phyloP scores from a whole-genome alignment of 2,329 filamentous ascomycete genomes.

The Plenodomus biglobosus region DNA sequence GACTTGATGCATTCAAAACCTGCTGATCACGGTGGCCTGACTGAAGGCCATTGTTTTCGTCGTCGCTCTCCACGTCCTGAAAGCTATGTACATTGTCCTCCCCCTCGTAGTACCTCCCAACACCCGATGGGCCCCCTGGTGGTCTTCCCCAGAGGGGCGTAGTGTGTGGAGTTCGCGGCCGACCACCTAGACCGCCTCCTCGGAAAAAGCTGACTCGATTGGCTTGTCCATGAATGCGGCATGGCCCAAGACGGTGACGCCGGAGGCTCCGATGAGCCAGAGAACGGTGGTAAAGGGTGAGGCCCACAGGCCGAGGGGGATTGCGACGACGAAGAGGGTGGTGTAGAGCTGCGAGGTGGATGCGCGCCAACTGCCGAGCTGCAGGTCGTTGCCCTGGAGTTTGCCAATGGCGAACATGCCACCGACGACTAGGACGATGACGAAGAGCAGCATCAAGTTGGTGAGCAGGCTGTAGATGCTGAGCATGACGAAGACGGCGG shows the following conservation, averaged over 20 bases:
- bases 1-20: constrained; percentile 32
- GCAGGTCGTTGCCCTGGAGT: constrained; percentile 83
- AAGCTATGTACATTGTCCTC: constrained; percentile 54
- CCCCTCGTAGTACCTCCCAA: constrained; percentile 54
- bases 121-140: constrained; percentile 70
- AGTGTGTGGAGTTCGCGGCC: constrained; percentile 94
- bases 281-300: constrained; percentile 83
- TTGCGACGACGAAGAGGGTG: constrained; percentile 75
- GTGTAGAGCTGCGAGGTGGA: constrained; percentile 95
- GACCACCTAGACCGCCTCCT: constrained; percentile 99
- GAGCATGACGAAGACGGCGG: constrained; percentile 89
- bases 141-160: constrained; percentile 99
- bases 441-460: constrained; percentile 83
- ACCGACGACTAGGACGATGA: constrained; percentile 81
- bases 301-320: constrained; percentile 82
- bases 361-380: constrained; percentile 78
- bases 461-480: constrained; percentile 93
- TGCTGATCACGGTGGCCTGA: constrained; percentile 46
- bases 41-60: constrained; percentile 52
- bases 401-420: constrained; percentile 92
- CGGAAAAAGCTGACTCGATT: constrained; percentile 99
- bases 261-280: constrained; percentile 94
- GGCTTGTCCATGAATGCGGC: constrained; percentile 96
- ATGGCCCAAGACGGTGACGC: constrained; percentile 91
- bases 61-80: constrained; percentile 65